Conservation (phyloP, 768 basidiomycete genomes). For the Tulasnella sp. region DNA sequence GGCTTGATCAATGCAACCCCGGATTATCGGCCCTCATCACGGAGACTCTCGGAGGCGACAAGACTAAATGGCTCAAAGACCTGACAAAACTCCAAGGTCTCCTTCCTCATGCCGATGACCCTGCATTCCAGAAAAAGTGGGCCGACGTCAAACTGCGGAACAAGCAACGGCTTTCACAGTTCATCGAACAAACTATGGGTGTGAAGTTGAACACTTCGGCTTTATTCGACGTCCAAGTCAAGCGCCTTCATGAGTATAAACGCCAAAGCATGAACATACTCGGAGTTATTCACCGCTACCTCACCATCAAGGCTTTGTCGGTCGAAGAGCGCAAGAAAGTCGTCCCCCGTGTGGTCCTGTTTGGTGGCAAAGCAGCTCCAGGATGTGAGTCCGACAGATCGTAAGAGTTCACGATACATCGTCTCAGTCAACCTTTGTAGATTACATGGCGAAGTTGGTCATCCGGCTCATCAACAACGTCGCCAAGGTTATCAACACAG, state of each 20-base stretch:
- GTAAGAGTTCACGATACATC: neutral
- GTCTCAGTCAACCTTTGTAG: too few relatives aligned
- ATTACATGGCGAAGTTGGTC: conserved; percentile 87
- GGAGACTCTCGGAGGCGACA: conserved; percentile 64
- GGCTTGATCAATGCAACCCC: conserved; percentile 90
- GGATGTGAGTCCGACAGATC: conserved; percentile 49
- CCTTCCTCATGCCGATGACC: conserved; percentile 61
- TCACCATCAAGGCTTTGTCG: conserved; percentile 68
- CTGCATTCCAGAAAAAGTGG: conserved; percentile 72
- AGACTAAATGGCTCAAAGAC: conserved; percentile 78
- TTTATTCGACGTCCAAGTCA: conserved; percentile 78
- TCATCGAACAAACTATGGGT: conserved; percentile 65
- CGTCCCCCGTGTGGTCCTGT: conserved; percentile 85
- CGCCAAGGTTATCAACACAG: conserved; percentile 65
- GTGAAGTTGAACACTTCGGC: conserved; percentile 64
- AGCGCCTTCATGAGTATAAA: conserved; percentile 93
- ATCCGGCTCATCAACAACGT: conserved; percentile 93
- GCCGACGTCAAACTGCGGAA: conserved; percentile 79
- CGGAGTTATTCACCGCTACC: conserved; percentile 79
- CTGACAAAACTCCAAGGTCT: conserved; percentile 71
- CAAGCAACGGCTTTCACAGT: conserved; percentile 76
- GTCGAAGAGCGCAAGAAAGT: conserved; percentile 74
- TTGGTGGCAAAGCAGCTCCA: conserved; percentile 95
- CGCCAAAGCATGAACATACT: conserved; percentile 94
- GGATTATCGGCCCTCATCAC: conserved; percentile 78